A percentile compares a stretch with the other conserved stretches of the same genome.
Evolutionary conservation across 164 flowering plant species (phyloP).

Genomic region (Magnolia officinalis): DNA sequence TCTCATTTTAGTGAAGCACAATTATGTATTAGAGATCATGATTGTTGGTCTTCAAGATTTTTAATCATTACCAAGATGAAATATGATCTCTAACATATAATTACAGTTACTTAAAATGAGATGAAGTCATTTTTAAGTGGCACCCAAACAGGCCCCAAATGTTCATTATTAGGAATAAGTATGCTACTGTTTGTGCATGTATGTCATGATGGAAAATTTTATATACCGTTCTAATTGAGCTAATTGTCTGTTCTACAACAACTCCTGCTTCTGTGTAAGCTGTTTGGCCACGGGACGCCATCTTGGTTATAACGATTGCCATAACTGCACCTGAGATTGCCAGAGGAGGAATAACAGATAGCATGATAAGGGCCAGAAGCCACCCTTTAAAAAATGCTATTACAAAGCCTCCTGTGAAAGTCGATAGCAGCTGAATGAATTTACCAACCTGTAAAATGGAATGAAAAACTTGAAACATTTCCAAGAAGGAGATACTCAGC

Average conservation of each 20-base stretch:
- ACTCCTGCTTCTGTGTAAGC: conserved; percentile 41
- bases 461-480: neutral
- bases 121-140: too few species aligned
- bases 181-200: neutral
- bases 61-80: too few species aligned
- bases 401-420: conserved; percentile 47
- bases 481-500: neutral
- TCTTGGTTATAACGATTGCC: conserved; percentile 29
- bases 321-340: conserved; percentile 34
- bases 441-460: conserved; percentile 38
- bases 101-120: too few species aligned
- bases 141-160: too few species aligned
- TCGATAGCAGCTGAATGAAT: conserved; percentile 36
- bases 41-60: too few species aligned
- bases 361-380: conserved; percentile 47
- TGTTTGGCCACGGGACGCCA: conserved; percentile 40
- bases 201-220: neutral
- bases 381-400: conserved; percentile 44
- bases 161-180: neutral
- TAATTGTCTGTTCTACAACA: conserved; percentile 47
- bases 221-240: conserved; percentile 49
- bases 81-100: too few species aligned
- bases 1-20: too few species aligned
- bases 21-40: too few species aligned
- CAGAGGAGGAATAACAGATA: conserved; percentile 35